These are phyloP conservation scores for Nemania sp. DNA, from an alignment of 2,329 filamentous ascomycete genomes.

Conservation along the genomic window DNA sequence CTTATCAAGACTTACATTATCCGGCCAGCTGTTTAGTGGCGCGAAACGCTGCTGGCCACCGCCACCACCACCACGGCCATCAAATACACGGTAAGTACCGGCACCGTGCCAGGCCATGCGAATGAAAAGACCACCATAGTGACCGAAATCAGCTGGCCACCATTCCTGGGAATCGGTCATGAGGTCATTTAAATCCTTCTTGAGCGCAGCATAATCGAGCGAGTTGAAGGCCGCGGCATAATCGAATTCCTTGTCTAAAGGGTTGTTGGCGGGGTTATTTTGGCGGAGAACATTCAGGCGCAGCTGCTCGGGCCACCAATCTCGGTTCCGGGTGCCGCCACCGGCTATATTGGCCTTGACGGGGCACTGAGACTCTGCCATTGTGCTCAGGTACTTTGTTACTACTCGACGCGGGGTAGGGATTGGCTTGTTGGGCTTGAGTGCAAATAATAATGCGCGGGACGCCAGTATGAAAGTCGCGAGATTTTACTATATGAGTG, in stretches of 20 bases:
- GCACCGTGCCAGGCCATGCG: conserved; percentile 86
- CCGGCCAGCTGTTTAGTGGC: conserved; percentile 84
- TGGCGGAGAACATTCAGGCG: conserved; percentile 80
- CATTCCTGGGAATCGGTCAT: conserved; percentile 84
- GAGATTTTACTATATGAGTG: neutral
- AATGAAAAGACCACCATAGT: conserved; percentile 84
- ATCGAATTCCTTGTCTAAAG: conserved; percentile 74
- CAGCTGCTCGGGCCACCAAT: conserved; percentile 81
- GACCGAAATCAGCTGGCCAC: conserved; percentile 86
- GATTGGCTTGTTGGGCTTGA: neutral
- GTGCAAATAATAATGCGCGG: conserved; percentile 10
- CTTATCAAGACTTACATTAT: conserved; percentile 84
- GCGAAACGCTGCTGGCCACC: conserved; percentile 83
- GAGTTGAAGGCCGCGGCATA: conserved; percentile 79
- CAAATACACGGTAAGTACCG: conserved; percentile 80
- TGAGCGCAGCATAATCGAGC: conserved; percentile 76
- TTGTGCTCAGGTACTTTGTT: too few relatives aligned
- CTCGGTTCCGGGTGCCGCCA: conserved; percentile 73
- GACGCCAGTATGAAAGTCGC: neutral
- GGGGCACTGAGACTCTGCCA: conserved; percentile 39
- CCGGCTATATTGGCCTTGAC: conserved; percentile 60
- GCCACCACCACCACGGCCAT: conserved; percentile 80
- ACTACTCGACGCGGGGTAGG: conserved; percentile 8
- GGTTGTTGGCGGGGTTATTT: conserved; percentile 72
- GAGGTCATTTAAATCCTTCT: conserved; percentile 77